Percentiles rank a stretch among this genome's conserved stretches.
Evolutionary conservation across 2,329 filamentous ascomycete species (phyloP).

Genomic region (Sordariomycetes sp.): DNA sequence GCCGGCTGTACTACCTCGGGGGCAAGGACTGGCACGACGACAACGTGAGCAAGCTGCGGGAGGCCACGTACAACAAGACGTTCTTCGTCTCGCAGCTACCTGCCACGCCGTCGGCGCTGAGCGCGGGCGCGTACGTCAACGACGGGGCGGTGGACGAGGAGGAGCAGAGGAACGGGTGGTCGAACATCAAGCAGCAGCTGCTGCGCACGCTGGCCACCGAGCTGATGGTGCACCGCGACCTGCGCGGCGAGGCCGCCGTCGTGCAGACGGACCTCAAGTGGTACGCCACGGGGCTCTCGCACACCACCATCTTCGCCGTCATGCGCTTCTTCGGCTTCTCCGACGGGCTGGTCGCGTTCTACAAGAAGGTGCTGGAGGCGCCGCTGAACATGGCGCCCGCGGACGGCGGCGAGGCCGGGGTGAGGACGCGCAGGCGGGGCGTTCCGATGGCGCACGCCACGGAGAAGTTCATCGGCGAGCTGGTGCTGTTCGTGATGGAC

Average conservation of each 20-base stretch:
- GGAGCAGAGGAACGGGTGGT: not conserved
- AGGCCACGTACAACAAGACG: not conserved
- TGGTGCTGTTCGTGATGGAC: conserved; percentile 53
- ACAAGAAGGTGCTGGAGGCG: conserved; percentile 44
- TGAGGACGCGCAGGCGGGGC: conserved; percentile 41
- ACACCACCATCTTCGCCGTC: conserved; percentile 45
- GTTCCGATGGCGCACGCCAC: conserved; percentile 49
- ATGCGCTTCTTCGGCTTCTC: conserved; percentile 49
- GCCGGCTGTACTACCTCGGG: conserved; percentile 26
- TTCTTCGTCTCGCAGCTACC: conserved; percentile 27
- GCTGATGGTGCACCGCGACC: conserved; percentile 28
- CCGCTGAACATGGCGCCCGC: conserved; percentile 45
- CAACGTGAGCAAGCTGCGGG: conserved; percentile 7
- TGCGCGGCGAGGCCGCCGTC: conserved; percentile 32
- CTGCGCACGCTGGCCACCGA: conserved; percentile 36
- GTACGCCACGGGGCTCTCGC: conserved; percentile 33
- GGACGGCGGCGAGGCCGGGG: conserved; percentile 32
- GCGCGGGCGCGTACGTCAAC: not conserved
- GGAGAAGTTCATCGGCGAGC: conserved; percentile 49
- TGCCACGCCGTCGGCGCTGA: conserved; percentile 10
- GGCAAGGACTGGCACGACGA: conserved; percentile 27
- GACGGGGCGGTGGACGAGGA: not conserved
- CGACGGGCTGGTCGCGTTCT: conserved; percentile 45
- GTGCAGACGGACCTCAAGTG: conserved; percentile 33
- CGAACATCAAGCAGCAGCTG: conserved; percentile 32